Base-by-base conservation (phyloP, 345 rosid genomes). In the Populus ilicifolia region DNA sequence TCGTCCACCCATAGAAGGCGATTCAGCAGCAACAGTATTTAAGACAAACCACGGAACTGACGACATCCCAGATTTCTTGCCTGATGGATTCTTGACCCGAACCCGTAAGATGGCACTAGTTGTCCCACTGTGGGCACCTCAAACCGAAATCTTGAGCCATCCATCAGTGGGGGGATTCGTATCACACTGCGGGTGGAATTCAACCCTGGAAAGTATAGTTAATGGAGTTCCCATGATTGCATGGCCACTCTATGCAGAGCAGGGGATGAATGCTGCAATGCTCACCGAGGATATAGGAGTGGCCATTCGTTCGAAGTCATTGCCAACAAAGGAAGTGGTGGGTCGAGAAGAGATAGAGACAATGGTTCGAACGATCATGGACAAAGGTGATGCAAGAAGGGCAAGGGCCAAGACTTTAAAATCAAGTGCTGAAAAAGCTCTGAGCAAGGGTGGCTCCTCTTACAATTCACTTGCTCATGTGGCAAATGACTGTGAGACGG, bases 231-330 rank as follows among this genome's bases (percentile, higher is more conserved):
- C 94, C 0, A 86, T 93, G 79, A 77, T 93, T 27, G 88, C 86
- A 17, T 91, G 96, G 94, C 97, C 97, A 2, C 77, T 93, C 3
- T 90, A 82, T 10, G 93, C 92, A 0, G 93, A 93, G 83, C 96
- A 93, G 23, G 72, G 79, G 75, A 84, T 93, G 94, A 93, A 90
- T 59, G 94, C 98, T 0, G 78, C 87, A 12, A 68, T 90, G 82
- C 79, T 89, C 0, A 64, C 81, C 0, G 88, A 85, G 69, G 91
- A 89, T 27, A 50, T 89, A 0, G 84, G 86, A 69, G 85, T 87
- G 75, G 92, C 92, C 4, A 48, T 88, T 3, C 82, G 85, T n/a
- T 50, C 85, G 20, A 66, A 67, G 66, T 79, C 68, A 70, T 62
- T 18, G 6, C 76, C 81, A 50, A 11, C 81, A 2, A 36, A 80